Evolutionary conservation across 2,329 filamentous ascomycete species (phyloP).

Genomic region (Penicillium sp.): DNA sequence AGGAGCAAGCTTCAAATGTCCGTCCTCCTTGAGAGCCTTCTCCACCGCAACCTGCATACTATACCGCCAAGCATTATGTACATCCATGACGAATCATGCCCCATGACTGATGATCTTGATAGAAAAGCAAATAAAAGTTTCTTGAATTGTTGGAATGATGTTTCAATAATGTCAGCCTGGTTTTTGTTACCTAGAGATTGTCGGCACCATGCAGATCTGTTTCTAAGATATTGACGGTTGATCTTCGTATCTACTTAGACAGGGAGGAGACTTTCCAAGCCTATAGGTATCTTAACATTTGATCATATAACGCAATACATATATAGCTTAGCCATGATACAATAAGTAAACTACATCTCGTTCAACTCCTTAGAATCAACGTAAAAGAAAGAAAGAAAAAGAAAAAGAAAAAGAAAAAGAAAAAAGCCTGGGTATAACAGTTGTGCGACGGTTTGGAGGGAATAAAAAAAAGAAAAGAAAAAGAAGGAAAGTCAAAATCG

Average conservation of each 20-base stretch:
- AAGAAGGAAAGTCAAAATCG: not conserved
- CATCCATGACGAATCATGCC: slow-evolving; percentile 16
- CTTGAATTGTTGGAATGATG: slow-evolving; percentile 6
- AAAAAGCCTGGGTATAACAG: not conserved
- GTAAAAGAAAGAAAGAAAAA: too few relatives aligned
- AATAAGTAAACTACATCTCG: not conserved
- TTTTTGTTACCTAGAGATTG: not conserved
- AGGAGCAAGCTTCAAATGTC: too few relatives aligned
- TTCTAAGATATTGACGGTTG: not conserved
- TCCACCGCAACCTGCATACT: slow-evolving; percentile 5
- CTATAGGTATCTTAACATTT: too few relatives aligned
- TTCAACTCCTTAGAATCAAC: not conserved
- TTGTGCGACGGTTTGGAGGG: not conserved
- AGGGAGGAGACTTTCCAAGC: too few relatives aligned
- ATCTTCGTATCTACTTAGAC: too few relatives aligned
- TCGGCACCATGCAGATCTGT: not conserved
- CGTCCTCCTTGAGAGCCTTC: not conserved
- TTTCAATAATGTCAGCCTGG: slow-evolving; percentile 8
- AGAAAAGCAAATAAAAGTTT: slow-evolving; percentile 10
- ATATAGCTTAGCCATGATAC: not conserved
- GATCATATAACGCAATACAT: not conserved
- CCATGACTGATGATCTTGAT: slow-evolving; percentile 20
- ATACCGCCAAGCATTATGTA: slow-evolving; percentile 10
- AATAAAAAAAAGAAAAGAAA: not conserved
- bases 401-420: too few relatives aligned